A percentile compares a stretch with the other conserved stretches of the same genome.
Evolutionary conservation across 495 filamentous ascomycete genomes (phyloP).

Genomic region (Aspergillus homomorphus): DNA sequence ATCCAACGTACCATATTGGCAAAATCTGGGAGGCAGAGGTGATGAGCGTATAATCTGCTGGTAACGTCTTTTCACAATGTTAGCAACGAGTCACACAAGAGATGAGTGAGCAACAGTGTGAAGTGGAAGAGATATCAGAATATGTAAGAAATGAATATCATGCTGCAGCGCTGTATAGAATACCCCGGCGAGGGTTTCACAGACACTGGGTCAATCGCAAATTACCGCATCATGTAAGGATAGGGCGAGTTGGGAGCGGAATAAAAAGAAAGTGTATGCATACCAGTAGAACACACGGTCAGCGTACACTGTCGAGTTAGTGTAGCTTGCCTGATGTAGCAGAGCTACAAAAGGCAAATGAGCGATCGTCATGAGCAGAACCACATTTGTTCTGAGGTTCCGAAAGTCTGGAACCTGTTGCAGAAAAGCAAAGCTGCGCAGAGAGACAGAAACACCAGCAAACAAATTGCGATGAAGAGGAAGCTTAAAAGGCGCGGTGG

Average conservation of each 20-base stretch:
- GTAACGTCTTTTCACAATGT: conserved; percentile 28
- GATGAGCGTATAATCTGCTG: not conserved
- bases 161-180: conserved; percentile 64
- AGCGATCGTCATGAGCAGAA: not conserved
- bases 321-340: not conserved
- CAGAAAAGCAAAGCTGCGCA: conserved; percentile 1
- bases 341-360: too few species aligned
- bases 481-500: conserved; percentile 16
- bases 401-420: not conserved
- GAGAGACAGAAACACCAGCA: not conserved
- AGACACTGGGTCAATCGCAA: conserved; percentile 88
- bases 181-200: conserved; percentile 84
- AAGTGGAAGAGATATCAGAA: conserved; percentile 61
- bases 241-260: conserved; percentile 1
- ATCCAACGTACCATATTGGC: conserved; percentile 22
- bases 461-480: conserved; percentile 12
- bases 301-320: not conserved
- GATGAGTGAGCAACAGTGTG: conserved; percentile 13
- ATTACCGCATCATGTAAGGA: conserved; percentile 85
- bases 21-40: not conserved
- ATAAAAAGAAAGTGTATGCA: conserved; percentile 11
- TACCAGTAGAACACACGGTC: conserved; percentile 23
- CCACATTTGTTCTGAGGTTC: conserved; percentile 4
- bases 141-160: conserved; percentile 98
- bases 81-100: conserved; percentile 20